phyloP scores from a whole-genome alignment of 2,329 filamentous ascomycete genomes.

The Sclerotinia minor region DNA sequence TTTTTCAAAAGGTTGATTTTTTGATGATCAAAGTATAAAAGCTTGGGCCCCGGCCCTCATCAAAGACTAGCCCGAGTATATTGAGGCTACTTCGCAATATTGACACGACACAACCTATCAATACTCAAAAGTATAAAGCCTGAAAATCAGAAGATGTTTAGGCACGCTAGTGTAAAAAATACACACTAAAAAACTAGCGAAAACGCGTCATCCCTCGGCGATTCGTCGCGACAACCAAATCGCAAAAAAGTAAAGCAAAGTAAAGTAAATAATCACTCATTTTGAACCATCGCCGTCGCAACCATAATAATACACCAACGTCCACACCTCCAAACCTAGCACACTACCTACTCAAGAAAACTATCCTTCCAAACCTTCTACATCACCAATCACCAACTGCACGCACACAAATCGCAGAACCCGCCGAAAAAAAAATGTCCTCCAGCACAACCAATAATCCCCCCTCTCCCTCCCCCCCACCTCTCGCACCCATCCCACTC shows the following conservation, averaged over 20 bases:
- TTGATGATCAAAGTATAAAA: no score
- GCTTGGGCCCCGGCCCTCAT: no score
- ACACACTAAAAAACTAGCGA: conserved; percentile 2
- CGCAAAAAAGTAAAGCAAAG: background rate
- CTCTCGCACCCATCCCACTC: conserved; percentile 29
- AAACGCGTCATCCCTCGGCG: conserved; percentile 4
- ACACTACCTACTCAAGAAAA: background rate
- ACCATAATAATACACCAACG: background rate
- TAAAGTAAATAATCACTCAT: conserved; percentile 8
- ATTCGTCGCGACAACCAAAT: conserved; percentile 16
- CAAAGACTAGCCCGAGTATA: no score
- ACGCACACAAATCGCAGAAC: no score
- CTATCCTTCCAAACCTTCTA: background rate
- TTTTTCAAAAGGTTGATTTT: no score
- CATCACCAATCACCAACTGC: no score
- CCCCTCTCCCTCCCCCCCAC: conserved; percentile 27
- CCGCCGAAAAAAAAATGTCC: background rate
- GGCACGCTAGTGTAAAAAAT: background rate
- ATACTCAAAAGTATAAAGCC: background rate
- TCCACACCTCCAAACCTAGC: background rate
- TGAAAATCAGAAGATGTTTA: background rate
- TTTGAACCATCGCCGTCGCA: background rate
- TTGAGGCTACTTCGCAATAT: background rate
- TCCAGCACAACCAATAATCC: background rate
- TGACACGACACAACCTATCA: no score